These are phyloP conservation scores for Rhizophlyctis rosea DNA, from an alignment of 192 early-diverging fungal genomes.

Conservation along the genomic window DNA sequence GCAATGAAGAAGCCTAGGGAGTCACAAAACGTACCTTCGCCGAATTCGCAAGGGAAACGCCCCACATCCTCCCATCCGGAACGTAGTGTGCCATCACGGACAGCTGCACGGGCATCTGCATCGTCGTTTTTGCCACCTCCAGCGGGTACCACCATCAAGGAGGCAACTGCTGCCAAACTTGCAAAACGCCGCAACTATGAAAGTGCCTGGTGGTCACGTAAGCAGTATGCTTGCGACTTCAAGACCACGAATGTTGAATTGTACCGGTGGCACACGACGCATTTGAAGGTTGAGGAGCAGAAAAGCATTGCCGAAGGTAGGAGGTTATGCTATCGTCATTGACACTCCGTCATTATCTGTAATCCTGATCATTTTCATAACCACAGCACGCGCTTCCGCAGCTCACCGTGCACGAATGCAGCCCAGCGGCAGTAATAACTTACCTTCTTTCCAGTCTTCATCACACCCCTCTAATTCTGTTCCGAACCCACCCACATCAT, in stretches of 20 bases:
- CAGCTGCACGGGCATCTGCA: too few relatives aligned
- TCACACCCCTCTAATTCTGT: background rate
- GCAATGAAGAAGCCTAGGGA: too few relatives aligned
- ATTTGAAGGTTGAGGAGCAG: conserved; percentile 23
- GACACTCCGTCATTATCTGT: background rate
- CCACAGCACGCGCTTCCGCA: conserved; percentile 21
- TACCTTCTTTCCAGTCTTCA: too few relatives aligned
- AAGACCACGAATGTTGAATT: conserved; percentile 31
- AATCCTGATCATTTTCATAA: background rate
- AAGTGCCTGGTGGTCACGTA: conserved; percentile 17
- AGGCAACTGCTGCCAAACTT: too few relatives aligned
- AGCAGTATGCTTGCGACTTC: conserved; percentile 25
- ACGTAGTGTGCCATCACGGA: too few relatives aligned
- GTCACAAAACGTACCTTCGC: too few relatives aligned
- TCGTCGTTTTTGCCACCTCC: too few relatives aligned
- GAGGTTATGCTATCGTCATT: background rate
- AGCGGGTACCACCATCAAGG: too few relatives aligned
- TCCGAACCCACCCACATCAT: background rate
- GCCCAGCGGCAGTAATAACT: too few relatives aligned
- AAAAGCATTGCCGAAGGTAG: conserved; percentile 25
- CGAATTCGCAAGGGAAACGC: too few relatives aligned
- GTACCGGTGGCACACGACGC: conserved; percentile 29
- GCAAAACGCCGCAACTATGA: conserved; percentile 4
- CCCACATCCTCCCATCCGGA: too few relatives aligned
- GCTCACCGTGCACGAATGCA: too few relatives aligned